Evolutionary conservation across 2,329 filamentous ascomycete genomes (phyloP).

Genomic region (Penicillium digitatum): DNA sequence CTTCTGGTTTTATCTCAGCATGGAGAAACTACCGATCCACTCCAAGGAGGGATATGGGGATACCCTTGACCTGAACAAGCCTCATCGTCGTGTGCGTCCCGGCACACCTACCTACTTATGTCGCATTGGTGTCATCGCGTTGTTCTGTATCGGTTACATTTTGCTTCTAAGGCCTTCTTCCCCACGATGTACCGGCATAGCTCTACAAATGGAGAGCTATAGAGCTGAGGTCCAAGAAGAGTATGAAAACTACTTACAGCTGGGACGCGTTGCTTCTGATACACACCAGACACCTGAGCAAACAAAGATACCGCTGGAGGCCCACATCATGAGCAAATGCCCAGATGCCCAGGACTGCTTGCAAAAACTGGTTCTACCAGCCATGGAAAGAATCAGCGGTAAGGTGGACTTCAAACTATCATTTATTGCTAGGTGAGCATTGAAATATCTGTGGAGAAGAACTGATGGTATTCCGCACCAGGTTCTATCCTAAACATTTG

Average conservation of each 20-base stretch:
- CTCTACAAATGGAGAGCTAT: neutral
- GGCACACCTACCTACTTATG: slow-evolving; percentile 6
- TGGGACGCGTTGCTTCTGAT: neutral
- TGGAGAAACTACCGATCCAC: slow-evolving; percentile 23
- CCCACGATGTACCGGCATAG: neutral
- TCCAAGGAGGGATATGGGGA: slow-evolving; percentile 7
- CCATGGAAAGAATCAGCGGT: slow-evolving; percentile 74
- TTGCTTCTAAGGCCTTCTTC: slow-evolving; percentile 7
- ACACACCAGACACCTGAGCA: neutral
- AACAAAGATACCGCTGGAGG: slow-evolving; percentile 69
- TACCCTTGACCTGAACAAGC: neutral
- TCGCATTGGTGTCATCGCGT: slow-evolving; percentile 10
- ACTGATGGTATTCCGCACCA: neutral
- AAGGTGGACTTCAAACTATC: slow-evolving; percentile 90
- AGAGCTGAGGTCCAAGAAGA: neutral
- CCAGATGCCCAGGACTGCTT: slow-evolving; percentile 86
- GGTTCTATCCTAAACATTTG: neutral
- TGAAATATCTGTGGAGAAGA: neutral
- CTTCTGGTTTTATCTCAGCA: slow-evolving; percentile 2
- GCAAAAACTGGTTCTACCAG: slow-evolving; percentile 72
- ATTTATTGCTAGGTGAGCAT: slow-evolving; percentile 73
- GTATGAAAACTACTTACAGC: neutral
- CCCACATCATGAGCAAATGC: slow-evolving; percentile 97
- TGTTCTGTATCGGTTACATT: slow-evolving; percentile 14
- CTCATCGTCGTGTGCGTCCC: neutral